Percentiles rank a stretch among this genome's conserved stretches.
Evolutionary conservation across 2,329 filamentous ascomycete species (phyloP).

Genomic region (Achaetomium macrosporum): DNA sequence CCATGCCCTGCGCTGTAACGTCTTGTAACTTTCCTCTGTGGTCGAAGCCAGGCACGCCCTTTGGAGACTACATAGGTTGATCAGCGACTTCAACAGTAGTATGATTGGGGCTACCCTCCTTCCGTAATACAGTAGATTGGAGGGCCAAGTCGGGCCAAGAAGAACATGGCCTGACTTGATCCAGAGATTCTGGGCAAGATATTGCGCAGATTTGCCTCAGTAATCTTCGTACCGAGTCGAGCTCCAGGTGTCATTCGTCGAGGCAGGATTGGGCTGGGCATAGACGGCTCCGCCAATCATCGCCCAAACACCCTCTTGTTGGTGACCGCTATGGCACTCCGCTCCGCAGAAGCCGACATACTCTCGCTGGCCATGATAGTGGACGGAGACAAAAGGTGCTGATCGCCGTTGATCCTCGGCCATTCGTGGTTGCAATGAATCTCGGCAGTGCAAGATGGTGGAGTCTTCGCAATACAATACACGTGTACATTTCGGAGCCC

Average conservation of each 20-base stretch:
- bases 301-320: no score
- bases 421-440: slow-evolving; percentile 3
- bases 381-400: background rate
- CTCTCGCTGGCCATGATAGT: background rate
- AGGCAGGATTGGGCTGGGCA: no score
- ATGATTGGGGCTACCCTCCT: no score
- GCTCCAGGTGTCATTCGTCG: no score
- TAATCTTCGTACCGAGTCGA: no score
- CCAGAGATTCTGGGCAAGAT: background rate
- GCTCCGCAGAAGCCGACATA: background rate
- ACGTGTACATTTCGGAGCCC: no score
- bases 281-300: no score
- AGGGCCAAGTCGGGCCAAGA: slow-evolving; percentile 8
- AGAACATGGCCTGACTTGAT: slow-evolving; percentile 7
- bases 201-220: background rate
- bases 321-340: background rate
- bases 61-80: no score
- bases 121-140: background rate
- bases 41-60: no score
- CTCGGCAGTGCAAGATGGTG: slow-evolving; percentile 6
- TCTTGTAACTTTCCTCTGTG: no score
- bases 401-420: background rate
- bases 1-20: no score
- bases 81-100: no score
- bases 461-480: background rate